Evolutionary conservation across 345 rosid species (phyloP).

Genomic region (Rhodomyrtus tomentosa): DNA sequence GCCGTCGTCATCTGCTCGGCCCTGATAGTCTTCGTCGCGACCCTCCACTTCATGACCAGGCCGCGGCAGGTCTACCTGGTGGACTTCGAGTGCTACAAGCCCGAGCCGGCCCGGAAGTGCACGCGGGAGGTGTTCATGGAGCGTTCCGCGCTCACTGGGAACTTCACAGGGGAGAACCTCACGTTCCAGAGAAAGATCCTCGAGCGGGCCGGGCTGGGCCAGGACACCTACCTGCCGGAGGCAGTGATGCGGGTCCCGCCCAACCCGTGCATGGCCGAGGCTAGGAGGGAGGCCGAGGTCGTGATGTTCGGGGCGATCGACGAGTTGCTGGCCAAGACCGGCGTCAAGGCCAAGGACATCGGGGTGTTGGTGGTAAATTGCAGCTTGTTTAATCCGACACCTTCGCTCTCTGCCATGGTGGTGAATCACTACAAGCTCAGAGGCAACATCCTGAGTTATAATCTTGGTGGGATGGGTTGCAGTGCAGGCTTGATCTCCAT

Average conservation of each 20-base stretch:
- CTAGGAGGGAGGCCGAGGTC: constrained; percentile 52
- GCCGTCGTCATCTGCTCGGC: constrained; percentile 24
- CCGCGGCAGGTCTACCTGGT: constrained; percentile 59
- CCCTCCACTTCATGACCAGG: constrained; percentile 54
- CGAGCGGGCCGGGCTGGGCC: constrained; percentile 74
- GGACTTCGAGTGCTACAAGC: constrained; percentile 60
- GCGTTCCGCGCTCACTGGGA: constrained; percentile 19
- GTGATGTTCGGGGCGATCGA: constrained; percentile 65
- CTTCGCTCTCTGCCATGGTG: constrained; percentile 59
- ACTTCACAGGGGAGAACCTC: constrained; percentile 51
- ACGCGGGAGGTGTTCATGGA: constrained; percentile 33
- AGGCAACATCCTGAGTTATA: constrained; percentile 52
- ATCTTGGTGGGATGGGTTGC: constrained; percentile 72
- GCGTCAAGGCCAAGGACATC: constrained; percentile 52
- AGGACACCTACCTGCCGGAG: constrained; percentile 64
- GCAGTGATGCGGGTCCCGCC: constrained; percentile 46
- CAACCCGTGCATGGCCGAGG: constrained; percentile 49
- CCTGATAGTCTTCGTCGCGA: constrained; percentile 35
- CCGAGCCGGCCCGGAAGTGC: constrained; percentile 26
- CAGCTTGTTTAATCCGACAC: constrained; percentile 59
- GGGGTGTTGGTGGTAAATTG: constrained; percentile 56
- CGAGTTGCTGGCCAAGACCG: constrained; percentile 41
- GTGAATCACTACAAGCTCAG: constrained; percentile 62
- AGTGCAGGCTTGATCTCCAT: constrained; percentile 65
- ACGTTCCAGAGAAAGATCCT: constrained; percentile 75